phyloP scores from a whole-genome alignment of 2,329 filamentous ascomycete species.

The Cryphonectria naterciae region DNA sequence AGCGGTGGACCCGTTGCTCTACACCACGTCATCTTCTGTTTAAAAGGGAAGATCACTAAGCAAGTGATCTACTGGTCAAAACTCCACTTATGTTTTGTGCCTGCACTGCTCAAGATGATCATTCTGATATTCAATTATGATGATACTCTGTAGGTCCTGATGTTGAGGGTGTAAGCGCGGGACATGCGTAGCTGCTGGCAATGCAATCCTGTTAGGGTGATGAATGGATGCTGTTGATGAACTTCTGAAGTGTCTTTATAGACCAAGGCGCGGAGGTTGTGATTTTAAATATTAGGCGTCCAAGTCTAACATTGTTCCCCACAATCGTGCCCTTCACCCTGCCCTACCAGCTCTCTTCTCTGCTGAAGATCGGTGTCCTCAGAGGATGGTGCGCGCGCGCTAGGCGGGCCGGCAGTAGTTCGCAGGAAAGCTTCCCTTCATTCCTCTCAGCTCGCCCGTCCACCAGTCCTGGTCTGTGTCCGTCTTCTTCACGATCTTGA shows the following conservation, averaged over 20 bases:
- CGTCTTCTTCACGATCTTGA: slow-evolving; percentile 78
- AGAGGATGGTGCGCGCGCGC: slow-evolving; percentile 9
- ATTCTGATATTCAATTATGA: not conserved
- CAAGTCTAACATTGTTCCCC: not conserved
- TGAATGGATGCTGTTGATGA: not conserved
- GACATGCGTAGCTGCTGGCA: not conserved
- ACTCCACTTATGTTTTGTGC: not conserved
- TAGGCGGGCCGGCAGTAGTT: slow-evolving; percentile 70
- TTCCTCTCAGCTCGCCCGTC: slow-evolving; percentile 75
- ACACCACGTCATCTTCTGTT: not conserved
- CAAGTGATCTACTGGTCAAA: not conserved
- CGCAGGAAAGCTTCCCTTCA: slow-evolving; percentile 75
- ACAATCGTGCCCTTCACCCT: not conserved
- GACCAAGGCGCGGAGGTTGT: not conserved
- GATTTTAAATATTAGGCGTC: not conserved
- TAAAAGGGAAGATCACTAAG: not conserved
- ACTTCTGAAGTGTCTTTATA: not conserved
- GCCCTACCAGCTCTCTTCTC: not conserved
- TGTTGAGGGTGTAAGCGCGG: not conserved
- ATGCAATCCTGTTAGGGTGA: not conserved
- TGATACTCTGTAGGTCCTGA: not conserved
- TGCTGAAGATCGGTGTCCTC: not conserved
- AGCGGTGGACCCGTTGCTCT: not conserved
- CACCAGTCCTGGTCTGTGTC: slow-evolving; percentile 85
- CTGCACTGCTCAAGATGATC: not conserved